Conservation (phyloP, 805 yeast species). For the Clavispora phyllophila region DNA sequence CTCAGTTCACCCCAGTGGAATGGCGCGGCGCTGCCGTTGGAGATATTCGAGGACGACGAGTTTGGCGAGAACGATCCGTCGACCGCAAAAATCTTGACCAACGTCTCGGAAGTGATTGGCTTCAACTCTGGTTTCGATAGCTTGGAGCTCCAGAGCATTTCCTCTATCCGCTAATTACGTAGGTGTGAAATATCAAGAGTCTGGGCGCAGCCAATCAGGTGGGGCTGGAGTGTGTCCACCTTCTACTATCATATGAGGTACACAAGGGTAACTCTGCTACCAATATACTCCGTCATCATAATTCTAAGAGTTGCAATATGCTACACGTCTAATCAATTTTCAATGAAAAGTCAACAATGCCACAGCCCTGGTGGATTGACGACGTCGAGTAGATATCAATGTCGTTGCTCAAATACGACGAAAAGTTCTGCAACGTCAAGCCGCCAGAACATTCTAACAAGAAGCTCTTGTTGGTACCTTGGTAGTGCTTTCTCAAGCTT, state of each 20-base stretch:
- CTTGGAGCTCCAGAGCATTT: constrained; percentile 30
- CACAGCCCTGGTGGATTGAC: constrained; percentile 87
- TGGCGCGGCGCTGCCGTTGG: constrained; percentile 1
- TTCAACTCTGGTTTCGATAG: constrained; percentile 41
- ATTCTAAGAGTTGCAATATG: not conserved
- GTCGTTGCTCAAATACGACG: constrained; percentile 62
- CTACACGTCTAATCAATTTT: constrained; percentile 45
- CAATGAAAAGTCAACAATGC: constrained; percentile 76
- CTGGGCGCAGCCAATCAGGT: too few relatives aligned
- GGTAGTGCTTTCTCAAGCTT: constrained; percentile 55
- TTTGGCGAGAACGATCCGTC: constrained; percentile 15
- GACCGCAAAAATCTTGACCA: constrained; percentile 23
- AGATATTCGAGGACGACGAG: constrained; percentile 8
- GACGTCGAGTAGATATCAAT: constrained; percentile 90
- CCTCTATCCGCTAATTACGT: constrained; percentile 27
- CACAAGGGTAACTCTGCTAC: too few relatives aligned
- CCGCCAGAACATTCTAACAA: constrained; percentile 93
- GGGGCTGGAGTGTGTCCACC: too few relatives aligned
- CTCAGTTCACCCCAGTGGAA: not conserved
- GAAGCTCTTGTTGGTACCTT: constrained; percentile 42
- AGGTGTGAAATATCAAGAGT: too few relatives aligned
- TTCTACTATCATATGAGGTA: too few relatives aligned
- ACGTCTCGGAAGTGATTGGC: constrained; percentile 36
- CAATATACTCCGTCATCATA: too few relatives aligned
- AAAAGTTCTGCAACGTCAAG: constrained; percentile 62